Base-by-base conservation (phyloP, 2,329 filamentous ascomycete species). In the Penicillium sp. region DNA sequence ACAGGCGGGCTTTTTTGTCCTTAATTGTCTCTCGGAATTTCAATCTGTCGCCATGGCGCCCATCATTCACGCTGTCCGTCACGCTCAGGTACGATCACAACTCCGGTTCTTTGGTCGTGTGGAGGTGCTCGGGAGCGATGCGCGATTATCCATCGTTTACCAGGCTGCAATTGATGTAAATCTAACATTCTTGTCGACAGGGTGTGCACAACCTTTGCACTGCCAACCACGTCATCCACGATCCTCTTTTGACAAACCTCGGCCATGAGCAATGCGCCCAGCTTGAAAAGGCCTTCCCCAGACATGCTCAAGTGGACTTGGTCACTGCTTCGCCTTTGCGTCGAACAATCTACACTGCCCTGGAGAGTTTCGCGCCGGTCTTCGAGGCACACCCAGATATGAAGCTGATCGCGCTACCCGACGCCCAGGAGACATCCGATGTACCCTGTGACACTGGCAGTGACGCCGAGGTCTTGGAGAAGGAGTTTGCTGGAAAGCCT, bases 241-340 rank as follows among this genome's bases (percentile, higher is more conserved):
- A 96, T 63, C 90, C 90, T 1, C 73, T 81, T 50, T 79, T 95
- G 46, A 95, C 90, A 1, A 74, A 80, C 0, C 75, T 84, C n/a
- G 90, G 90, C 58, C 76, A 84, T 64, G 62, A 81, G 52, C 89
- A 96, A 76, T 94, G 89, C 72, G 72, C 68, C 26, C 66, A 69
- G 12, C 82, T 95, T 36, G 69, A 77, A 58, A 63, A 73, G 28
- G 59, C 52, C 41, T 95, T 94, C 65, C 80, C 85, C 8, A 69
- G 79, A 67, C 84, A 86, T 64, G 71, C 74, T 52, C 69, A 76
- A 35, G 73, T 93, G 61, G 84, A 85, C 4, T 77, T 86, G 57
- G 77, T 95, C 9, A 78, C 90, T 24, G 83, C 88, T 35, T 93
- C 88, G 1, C 89, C 90, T 5, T 77, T 95, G 56, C 83, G 85